phyloP scores from a whole-genome alignment of 352 stramenopile species.

The Phytophthora niederhauseri region DNA sequence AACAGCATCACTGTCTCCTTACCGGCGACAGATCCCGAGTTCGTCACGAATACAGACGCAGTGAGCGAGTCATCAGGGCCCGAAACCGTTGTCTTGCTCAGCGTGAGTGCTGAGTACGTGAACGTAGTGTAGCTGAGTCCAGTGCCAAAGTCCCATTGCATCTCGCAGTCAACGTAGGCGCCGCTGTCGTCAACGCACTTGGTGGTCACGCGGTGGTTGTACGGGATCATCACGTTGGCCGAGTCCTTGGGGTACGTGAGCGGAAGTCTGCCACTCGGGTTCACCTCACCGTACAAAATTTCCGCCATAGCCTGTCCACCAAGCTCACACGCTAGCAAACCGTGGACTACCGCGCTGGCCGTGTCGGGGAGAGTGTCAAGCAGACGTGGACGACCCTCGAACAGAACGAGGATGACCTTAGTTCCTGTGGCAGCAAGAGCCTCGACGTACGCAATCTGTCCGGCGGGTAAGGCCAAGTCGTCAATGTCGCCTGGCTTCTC shows the following conservation, averaged over 20 bases:
- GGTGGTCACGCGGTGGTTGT: constrained; percentile 73
- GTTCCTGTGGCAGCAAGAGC: constrained; percentile 65
- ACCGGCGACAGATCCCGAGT: constrained; percentile 56
- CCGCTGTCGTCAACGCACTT: constrained; percentile 42
- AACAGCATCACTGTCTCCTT: constrained; percentile 87
- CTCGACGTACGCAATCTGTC: constrained; percentile 79
- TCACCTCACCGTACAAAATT: constrained; percentile 79
- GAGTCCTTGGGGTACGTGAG: constrained; percentile 84
- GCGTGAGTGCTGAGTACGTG: constrained; percentile 49
- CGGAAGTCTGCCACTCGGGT: constrained; percentile 82
- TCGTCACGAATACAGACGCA: constrained; percentile 71
- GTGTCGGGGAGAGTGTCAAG: constrained; percentile 49
- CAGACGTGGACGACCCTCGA: constrained; percentile 79
- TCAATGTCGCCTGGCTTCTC: constrained; percentile 90
- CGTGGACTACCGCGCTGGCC: constrained; percentile 76
- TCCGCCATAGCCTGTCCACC: constrained; percentile 85
- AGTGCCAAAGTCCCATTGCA: constrained; percentile 70
- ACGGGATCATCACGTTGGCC: constrained; percentile 70
- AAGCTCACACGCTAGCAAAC: constrained; percentile 71
- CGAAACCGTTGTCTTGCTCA: constrained; percentile 43
- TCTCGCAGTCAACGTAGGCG: constrained; percentile 47
- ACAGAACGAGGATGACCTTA: constrained; percentile 85
- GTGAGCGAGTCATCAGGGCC: constrained; percentile 36
- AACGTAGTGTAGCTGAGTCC: constrained; percentile 80
- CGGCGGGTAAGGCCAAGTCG: constrained; percentile 62